Conservation (phyloP, 805 yeast species). For the Candida multigemmis region DNA sequence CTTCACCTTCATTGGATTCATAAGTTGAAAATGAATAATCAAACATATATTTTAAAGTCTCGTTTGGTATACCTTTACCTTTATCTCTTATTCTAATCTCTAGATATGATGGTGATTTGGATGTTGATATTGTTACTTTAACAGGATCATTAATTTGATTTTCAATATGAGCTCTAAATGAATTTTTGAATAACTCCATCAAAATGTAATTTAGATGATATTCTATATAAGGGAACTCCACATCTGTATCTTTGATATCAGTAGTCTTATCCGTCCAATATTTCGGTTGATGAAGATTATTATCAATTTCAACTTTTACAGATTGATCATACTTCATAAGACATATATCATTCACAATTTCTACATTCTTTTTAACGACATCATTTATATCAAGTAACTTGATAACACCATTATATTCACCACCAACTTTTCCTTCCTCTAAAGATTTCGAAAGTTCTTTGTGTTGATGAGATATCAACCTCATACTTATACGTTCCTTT, state of each 20-base stretch:
- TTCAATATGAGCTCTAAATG: conserved; percentile 84
- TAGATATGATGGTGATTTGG: conserved; percentile 30
- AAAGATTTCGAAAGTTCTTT: conserved; percentile 44
- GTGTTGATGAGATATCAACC: conserved; percentile 82
- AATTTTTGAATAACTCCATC: conserved; percentile 80
- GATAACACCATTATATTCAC: conserved; percentile 49
- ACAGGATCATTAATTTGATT: conserved; percentile 33
- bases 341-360: conserved; percentile 76
- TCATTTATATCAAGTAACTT: conserved; percentile 55
- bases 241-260: conserved; percentile 33
- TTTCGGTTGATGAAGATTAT: conserved; percentile 16
- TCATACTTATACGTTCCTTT: conserved; percentile 77
- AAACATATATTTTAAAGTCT: conserved; percentile 57
- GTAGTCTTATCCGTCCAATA: conserved; percentile 15
- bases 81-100: conserved; percentile 75
- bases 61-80: conserved; percentile 82
- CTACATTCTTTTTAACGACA: conserved; percentile 55
- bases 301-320: conserved; percentile 51
- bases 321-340: conserved; percentile 74
- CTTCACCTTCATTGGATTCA: conserved; percentile 48
- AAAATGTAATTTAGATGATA: conserved; percentile 82
- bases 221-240: conserved; percentile 74
- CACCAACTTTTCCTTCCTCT: conserved; percentile 39
- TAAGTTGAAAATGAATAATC: conserved; percentile 84
- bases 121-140: conserved; percentile 26